A percentile compares a stretch with the other conserved stretches of the same genome.
Conservation (phyloP, 495 filamentous ascomycete species). For the Podospora didyma region DNA sequence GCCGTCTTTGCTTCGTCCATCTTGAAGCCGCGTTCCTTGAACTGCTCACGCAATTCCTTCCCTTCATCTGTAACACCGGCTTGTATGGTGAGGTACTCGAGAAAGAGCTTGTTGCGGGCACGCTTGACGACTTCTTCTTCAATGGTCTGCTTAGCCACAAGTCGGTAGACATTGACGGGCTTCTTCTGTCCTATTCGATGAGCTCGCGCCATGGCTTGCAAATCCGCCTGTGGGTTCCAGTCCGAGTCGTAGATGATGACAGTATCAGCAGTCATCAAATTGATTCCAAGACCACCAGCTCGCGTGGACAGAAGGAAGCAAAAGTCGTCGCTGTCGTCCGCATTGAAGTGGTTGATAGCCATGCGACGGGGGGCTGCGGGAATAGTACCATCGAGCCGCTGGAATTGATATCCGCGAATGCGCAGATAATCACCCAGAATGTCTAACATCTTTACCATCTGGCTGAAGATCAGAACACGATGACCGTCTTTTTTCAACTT, state of each 20-base stretch:
- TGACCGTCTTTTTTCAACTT: constrained; percentile 91
- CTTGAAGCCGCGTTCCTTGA: constrained; percentile 50
- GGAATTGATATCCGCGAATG: constrained; percentile 83
- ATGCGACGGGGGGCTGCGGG: constrained; percentile 75
- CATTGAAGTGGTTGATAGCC: constrained; percentile 98
- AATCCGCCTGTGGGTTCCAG: constrained; percentile 98
- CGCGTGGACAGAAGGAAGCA: constrained; percentile 94
- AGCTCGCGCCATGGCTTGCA: constrained; percentile 97
- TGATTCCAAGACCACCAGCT: constrained; percentile 95
- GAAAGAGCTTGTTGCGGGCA: constrained; percentile 93
- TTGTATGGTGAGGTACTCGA: constrained; percentile 98
- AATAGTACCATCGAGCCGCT: constrained; percentile 93
- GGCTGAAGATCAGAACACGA: constrained; percentile 95
- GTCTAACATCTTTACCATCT: constrained; percentile 99
- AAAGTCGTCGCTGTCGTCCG: constrained; percentile 88
- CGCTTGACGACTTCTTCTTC: constrained; percentile 96
- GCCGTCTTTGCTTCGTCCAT: constrained; percentile 75
- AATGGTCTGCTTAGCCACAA: constrained; percentile 96
- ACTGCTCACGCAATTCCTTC: constrained; percentile 61
- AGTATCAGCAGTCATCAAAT: constrained; percentile 97
- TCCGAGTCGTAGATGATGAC: constrained; percentile 98
- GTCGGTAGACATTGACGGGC: constrained; percentile 89
- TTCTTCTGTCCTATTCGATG: constrained; percentile 96
- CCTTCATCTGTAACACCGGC: constrained; percentile 92
- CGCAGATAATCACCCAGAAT: constrained; percentile 91